A percentile compares a stretch with the other conserved stretches of the same genome.
phyloP scores from a whole-genome alignment of 176 grass and related monocot genomes.

The Oropetium thomaeum region DNA sequence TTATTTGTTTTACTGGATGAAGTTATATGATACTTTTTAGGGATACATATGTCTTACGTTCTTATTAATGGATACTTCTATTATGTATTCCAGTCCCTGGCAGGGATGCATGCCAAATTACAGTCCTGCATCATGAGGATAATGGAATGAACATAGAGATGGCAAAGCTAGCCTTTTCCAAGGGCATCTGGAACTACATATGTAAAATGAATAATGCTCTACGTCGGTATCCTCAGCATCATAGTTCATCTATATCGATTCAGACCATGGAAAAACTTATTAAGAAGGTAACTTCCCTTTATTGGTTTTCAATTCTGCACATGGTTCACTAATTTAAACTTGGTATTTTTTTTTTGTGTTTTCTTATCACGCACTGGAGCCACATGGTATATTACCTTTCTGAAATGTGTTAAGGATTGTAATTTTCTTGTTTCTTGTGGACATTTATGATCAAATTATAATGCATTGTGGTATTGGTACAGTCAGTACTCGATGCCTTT shows the following conservation, averaged over 20 bases:
- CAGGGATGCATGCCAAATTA: slow-evolving; percentile 84
- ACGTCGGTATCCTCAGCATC: slow-evolving; percentile 53
- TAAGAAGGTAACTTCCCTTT: slow-evolving; percentile 57
- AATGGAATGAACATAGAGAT: slow-evolving; percentile 91
- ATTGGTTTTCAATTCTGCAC: not conserved
- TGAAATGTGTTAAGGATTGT: slow-evolving; percentile 12
- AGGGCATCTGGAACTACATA: slow-evolving; percentile 92
- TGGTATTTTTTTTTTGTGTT: not conserved
- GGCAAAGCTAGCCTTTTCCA: slow-evolving; percentile 96
- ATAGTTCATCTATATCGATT: slow-evolving; percentile 41
- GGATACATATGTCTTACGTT: not conserved
- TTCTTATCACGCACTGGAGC: not conserved
- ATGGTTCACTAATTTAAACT: not conserved
- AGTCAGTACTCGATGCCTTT: not conserved
- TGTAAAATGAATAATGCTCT: slow-evolving; percentile 95
- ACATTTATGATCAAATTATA: not conserved
- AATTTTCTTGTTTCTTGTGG: not conserved
- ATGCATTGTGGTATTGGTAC: not conserved
- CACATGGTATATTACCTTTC: not conserved
- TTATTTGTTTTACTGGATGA: not conserved
- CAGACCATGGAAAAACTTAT: slow-evolving; percentile 64
- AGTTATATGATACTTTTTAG: not conserved
- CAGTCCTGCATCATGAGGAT: slow-evolving; percentile 80
- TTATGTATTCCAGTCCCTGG: slow-evolving; percentile 62
- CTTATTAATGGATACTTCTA: slow-evolving; percentile 3